Evolutionary conservation across 1,284 basidiomycete genomes (phyloP).

Genomic region (Pascua guehoae): DNA sequence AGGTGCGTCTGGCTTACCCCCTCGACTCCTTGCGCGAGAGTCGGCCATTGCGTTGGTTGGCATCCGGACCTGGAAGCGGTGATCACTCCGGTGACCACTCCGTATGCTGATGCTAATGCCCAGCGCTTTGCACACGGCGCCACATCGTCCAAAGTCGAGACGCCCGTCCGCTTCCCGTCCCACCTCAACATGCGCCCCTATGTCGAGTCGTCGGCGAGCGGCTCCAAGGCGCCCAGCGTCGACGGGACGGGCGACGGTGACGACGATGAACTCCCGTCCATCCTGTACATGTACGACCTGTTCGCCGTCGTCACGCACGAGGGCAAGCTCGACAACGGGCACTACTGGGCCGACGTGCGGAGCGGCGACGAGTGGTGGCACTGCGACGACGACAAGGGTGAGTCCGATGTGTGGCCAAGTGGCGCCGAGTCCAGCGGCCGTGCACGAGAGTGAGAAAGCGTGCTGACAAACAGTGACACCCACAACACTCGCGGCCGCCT

Average conservation of each 20-base stretch:
- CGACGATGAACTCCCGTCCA: conserved; percentile 51
- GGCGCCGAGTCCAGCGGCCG: neutral
- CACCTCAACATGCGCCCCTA: conserved; percentile 84
- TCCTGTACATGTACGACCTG: conserved; percentile 84
- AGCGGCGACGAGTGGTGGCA: conserved; percentile 71
- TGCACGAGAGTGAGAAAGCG: neutral
- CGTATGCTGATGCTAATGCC: conserved; percentile 49
- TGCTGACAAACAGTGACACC: conserved; percentile 55
- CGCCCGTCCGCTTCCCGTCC: conserved; percentile 75
- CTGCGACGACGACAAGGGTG: conserved; percentile 88
- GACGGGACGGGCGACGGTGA: conserved; percentile 3
- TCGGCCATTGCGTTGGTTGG: neutral
- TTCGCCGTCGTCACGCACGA: conserved; percentile 94
- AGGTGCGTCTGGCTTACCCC: conserved; percentile 55
- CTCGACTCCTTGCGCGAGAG: too few relatives aligned
- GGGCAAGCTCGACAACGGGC: conserved; percentile 89
- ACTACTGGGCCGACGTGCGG: conserved; percentile 58
- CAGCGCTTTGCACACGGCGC: conserved; percentile 81
- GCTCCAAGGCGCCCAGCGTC: conserved; percentile 9
- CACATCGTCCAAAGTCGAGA: conserved; percentile 78
- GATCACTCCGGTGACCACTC: neutral
- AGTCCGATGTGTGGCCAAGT: conserved; percentile 36
- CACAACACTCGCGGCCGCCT: conserved; percentile 63
- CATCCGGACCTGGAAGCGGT: too few relatives aligned
- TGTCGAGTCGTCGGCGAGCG: conserved; percentile 50